phyloP scores from a whole-genome alignment of 78 protist species.

The Emiliania huxleyi region DNA sequence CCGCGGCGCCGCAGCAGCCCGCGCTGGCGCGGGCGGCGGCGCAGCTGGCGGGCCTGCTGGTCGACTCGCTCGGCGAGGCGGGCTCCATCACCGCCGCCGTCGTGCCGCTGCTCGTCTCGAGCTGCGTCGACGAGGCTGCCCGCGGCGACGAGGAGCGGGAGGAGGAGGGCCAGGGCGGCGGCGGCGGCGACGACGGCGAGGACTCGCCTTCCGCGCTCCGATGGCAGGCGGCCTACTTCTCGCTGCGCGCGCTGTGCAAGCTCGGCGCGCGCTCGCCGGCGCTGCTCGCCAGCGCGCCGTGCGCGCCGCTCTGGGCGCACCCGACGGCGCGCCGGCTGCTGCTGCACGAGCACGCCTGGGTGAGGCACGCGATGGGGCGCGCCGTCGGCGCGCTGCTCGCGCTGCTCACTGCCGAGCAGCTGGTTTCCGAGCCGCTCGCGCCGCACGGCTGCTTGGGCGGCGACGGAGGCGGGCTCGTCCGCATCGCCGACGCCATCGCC shows the following conservation, averaged over 20 bases:
- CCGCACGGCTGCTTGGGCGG: background rate
- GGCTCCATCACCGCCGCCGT: background rate
- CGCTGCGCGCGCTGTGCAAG: background rate
- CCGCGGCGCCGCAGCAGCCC: background rate
- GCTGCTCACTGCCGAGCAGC: background rate
- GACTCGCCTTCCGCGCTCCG: background rate
- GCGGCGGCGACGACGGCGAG: background rate
- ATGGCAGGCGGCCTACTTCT: background rate
- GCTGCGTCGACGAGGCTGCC: background rate
- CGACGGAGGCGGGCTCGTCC: background rate
- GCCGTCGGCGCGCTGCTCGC: background rate
- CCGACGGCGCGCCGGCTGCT: background rate
- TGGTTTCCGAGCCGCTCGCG: too few species aligned
- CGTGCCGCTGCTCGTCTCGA: background rate
- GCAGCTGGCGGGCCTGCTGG: background rate
- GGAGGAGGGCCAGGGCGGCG: background rate
- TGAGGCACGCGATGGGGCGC: background rate
- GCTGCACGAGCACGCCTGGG: conserved; percentile 33
- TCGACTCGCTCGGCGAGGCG: background rate
- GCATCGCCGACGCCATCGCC: background rate
- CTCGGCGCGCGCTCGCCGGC: background rate
- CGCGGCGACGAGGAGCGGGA: background rate
- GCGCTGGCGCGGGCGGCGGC: background rate
- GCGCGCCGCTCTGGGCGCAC: background rate
- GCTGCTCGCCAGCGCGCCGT: background rate